Conservation (phyloP, 768 basidiomycete genomes). For the Tulasnella sp. region DNA sequence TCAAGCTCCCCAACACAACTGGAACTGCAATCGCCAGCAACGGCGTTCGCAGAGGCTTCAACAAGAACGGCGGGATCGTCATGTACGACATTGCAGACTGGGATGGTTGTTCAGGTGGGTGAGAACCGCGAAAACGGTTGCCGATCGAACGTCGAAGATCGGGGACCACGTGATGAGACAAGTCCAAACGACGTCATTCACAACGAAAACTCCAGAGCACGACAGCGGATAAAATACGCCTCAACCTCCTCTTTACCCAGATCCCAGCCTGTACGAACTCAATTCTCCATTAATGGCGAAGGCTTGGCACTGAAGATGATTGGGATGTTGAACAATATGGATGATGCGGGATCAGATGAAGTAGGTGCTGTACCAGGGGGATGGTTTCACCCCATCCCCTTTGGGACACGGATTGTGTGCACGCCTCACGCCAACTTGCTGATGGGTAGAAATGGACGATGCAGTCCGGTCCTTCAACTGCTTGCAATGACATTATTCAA, state of each 20-base stretch:
- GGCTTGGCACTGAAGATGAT: too few species aligned
- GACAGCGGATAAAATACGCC: not conserved
- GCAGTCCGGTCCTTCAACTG: too few species aligned
- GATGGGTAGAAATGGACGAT: too few species aligned
- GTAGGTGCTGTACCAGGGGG: too few species aligned
- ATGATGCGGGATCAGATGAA: too few species aligned
- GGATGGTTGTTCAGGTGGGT: not conserved
- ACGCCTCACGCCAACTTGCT: too few species aligned
- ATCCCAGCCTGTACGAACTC: not conserved
- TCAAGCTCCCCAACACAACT: slow-evolving; percentile 41
- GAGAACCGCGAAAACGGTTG: not conserved
- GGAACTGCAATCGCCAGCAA: slow-evolving; percentile 48
- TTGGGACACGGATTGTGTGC: too few species aligned
- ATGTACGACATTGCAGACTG: slow-evolving; percentile 28
- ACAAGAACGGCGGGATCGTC: slow-evolving; percentile 38
- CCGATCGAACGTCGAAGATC: not conserved
- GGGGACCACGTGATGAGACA: not conserved
- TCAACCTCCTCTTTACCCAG: not conserved
- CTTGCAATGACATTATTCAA: too few species aligned
- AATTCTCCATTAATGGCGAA: too few species aligned
- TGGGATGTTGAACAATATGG: too few species aligned
- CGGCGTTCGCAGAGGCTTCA: slow-evolving; percentile 43
- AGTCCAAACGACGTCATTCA: not conserved
- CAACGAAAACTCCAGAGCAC: not conserved
- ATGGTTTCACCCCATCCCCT: too few species aligned